Base-by-base conservation (phyloP, 257 asterid species). In the Gentiana straminea region DNA sequence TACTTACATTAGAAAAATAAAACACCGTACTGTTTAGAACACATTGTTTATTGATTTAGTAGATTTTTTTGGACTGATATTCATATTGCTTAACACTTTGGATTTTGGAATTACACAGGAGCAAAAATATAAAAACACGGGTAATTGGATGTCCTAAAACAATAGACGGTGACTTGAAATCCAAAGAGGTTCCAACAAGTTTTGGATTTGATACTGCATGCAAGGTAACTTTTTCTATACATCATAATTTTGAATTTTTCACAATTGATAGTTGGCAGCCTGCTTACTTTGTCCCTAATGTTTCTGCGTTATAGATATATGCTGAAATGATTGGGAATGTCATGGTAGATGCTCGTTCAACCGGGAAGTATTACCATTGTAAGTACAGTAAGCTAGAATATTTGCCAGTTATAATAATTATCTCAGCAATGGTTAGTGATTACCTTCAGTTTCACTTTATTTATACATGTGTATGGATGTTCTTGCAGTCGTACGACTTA, bases 101-200 rank as follows among this genome's bases (percentile, higher is more conserved):
- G 61, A 24, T 62, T 68, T 67, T 60, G 51, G 61, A 24, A 64
- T 68, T 67, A 48, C 35, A 33, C 79, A 92, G 99, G 86, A 64
- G 86, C 54, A 89, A 80, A 49, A 92, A 89, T 45, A 35, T 92
- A 86, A 93, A 89, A 81, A 76, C 97, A 35, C 84, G 76, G 45
- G 99, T 93, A 46, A 80, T 93, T 65, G 99, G 99, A 75, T 93
- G 99, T 61, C 99, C 99, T 4, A 93, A 93, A 79, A 93, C 99
- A 67, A 93, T 93, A 44, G 99, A 93, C 54, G 99, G 97, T 67
- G 99, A 93, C 75, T 83, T 89, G 63, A 93, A 93, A 74, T 75
- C 83, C 75, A 86, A 80, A 70, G 99, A 93, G 78, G 99, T 93
- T 54, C 99, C 97, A 63, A 55, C 74, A 54, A 93, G 99, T 76